These are phyloP conservation scores for Verticillium longisporum DNA, from an alignment of 2,329 filamentous ascomycete species.

Conservation along the genomic window DNA sequence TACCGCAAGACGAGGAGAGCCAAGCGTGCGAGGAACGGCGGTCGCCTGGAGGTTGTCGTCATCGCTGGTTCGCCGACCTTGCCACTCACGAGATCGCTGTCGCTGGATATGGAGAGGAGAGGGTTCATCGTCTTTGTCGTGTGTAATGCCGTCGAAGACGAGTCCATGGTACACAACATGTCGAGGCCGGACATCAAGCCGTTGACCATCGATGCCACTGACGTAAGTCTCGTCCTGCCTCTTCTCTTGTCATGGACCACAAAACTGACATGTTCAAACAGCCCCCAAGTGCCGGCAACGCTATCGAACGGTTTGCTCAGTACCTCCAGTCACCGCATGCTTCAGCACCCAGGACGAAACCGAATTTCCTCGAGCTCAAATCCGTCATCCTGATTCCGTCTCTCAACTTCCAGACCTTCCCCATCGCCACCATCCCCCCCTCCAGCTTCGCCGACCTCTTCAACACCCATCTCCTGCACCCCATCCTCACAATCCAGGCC, in stretches of 20 bases:
- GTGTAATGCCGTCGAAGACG: conserved; percentile 78
- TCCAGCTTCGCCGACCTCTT: conserved; percentile 83
- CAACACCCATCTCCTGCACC: conserved; percentile 85
- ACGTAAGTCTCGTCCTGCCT: conserved; percentile 44
- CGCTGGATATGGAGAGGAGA: conserved; percentile 79
- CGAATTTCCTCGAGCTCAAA: conserved; percentile 69
- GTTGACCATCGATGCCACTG: conserved; percentile 74
- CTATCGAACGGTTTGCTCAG: conserved; percentile 63
- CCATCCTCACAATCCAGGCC: conserved; percentile 80
- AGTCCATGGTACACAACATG: conserved; percentile 68
- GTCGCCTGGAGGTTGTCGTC: conserved; percentile 78
- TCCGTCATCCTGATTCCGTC: conserved; percentile 81
- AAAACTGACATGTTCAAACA: conserved; percentile 21
- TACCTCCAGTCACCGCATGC: conserved; percentile 69
- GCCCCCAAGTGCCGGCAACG: conserved; percentile 61
- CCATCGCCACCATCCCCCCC: conserved; percentile 77
- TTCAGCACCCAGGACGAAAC: conserved; percentile 67
- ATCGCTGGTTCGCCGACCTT: conserved; percentile 83
- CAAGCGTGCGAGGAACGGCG: conserved; percentile 72
- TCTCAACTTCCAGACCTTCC: conserved; percentile 71
- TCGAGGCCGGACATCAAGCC: conserved; percentile 76
- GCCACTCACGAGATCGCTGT: conserved; percentile 74
- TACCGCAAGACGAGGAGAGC: conserved; percentile 67
- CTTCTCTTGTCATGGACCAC: not conserved
- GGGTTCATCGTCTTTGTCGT: conserved; percentile 93